Conservation (phyloP, 345 rosid species). For the Psidium friedrichsthalianum region DNA sequence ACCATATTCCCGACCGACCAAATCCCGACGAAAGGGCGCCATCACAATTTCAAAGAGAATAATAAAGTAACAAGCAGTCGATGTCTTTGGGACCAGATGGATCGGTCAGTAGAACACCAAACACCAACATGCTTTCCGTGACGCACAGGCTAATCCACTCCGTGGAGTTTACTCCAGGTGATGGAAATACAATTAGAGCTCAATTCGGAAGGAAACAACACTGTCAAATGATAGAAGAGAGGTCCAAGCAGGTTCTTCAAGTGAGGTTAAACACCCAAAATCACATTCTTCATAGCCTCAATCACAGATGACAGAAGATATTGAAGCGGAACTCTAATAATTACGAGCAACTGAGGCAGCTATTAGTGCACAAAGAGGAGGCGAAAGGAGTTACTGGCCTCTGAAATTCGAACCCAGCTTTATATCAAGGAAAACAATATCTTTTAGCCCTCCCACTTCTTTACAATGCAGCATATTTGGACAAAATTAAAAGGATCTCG, state of each 20-base stretch:
- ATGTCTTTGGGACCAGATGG: not conserved
- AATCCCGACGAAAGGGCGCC: not conserved
- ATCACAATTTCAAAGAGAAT: not conserved
- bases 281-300: not conserved
- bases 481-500: slow-evolving; percentile 15
- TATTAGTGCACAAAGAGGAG: slow-evolving; percentile 16
- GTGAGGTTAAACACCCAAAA: not conserved
- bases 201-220: not conserved
- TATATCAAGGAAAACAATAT: not conserved
- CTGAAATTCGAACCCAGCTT: slow-evolving; percentile 17
- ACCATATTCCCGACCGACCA: not conserved
- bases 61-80: not conserved
- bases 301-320: not conserved
- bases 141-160: not conserved
- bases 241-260: not conserved
- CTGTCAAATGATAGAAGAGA: not conserved
- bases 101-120: not conserved
- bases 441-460: slow-evolving; percentile 6
- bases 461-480: slow-evolving; percentile 10
- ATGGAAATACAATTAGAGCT: not conserved
- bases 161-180: not conserved
- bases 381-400: slow-evolving; percentile 6
- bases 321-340: not conserved
- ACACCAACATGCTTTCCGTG: not conserved
- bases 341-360: slow-evolving; percentile 1